These are phyloP conservation scores for Solanum tarijense DNA, from an alignment of 257 asterid species.

Conservation along the genomic window DNA sequence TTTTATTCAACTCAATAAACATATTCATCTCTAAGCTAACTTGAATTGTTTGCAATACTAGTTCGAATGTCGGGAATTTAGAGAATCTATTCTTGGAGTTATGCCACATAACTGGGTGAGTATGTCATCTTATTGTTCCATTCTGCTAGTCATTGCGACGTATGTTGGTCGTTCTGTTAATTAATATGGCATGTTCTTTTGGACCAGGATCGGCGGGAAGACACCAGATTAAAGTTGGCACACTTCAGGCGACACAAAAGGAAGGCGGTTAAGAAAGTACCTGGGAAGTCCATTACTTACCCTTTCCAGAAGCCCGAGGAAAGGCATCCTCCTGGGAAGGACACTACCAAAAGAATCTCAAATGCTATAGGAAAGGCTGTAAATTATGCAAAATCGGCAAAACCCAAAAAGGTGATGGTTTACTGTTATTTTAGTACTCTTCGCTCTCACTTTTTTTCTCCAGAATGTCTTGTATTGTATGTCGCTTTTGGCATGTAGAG, in stretches of 20 bases:
- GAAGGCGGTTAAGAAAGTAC: conserved; percentile 62
- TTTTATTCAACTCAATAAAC: background rate
- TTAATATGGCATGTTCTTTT: conserved; percentile 2
- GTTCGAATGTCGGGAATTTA: conserved; percentile 95
- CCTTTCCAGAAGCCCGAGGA: conserved; percentile 92
- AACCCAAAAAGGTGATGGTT: conserved; percentile 60
- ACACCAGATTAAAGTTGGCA: conserved; percentile 62
- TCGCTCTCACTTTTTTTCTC: background rate
- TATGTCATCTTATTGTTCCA: background rate
- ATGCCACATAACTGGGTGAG: conserved; percentile 98
- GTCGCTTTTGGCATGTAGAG: background rate
- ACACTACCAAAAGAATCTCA: conserved; percentile 76
- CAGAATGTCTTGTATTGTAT: background rate
- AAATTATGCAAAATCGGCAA: conserved; percentile 75
- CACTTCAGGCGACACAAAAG: conserved; percentile 94
- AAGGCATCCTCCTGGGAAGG: conserved; percentile 82
- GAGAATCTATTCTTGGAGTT: conserved; percentile 96
- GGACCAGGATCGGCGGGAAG: conserved; percentile 90
- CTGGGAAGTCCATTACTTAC: conserved; percentile 55
- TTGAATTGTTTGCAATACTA: conserved; percentile 18
- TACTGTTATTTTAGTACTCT: background rate
- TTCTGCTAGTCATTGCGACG: background rate
- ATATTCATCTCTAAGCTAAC: background rate
- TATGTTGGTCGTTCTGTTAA: background rate
- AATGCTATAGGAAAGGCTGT: conserved; percentile 87